Conservation (phyloP, 768 basidiomycete species). For the Leccinum longicurvipes region DNA sequence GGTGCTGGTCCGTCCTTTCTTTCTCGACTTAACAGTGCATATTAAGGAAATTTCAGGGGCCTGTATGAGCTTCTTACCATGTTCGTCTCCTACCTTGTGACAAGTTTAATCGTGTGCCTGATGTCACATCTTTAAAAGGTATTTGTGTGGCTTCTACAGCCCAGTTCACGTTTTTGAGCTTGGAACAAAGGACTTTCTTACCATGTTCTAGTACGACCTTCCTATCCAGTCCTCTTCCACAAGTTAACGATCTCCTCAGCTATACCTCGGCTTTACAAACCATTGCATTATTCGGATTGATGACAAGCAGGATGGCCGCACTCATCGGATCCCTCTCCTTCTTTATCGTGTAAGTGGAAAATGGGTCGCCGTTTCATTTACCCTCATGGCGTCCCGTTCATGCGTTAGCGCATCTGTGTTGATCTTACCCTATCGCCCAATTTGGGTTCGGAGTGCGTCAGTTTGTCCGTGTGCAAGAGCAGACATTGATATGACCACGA, state of each 20-base stretch:
- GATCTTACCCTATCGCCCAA: slow-evolving; percentile 36
- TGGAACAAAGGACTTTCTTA: slow-evolving; percentile 39
- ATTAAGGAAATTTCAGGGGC: slow-evolving; percentile 38
- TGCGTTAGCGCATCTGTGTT: slow-evolving; percentile 31
- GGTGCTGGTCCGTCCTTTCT: slow-evolving; percentile 51
- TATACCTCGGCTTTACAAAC: slow-evolving; percentile 44
- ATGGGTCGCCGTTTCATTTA: slow-evolving; percentile 10
- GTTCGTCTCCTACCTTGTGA: slow-evolving; percentile 20
- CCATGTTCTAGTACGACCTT: slow-evolving; percentile 33
- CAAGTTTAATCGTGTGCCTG: slow-evolving; percentile 8
- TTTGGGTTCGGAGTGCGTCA: slow-evolving; percentile 38
- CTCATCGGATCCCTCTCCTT: slow-evolving; percentile 55
- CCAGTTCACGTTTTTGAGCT: slow-evolving; percentile 37
- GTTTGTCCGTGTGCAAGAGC: not conserved
- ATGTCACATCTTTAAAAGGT: slow-evolving; percentile 26
- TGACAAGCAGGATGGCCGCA: slow-evolving; percentile 64
- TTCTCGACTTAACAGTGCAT: slow-evolving; percentile 1
- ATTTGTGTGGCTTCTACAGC: slow-evolving; percentile 42
- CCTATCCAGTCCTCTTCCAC: not conserved
- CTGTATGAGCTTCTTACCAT: slow-evolving; percentile 57
- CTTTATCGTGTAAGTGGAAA: slow-evolving; percentile 46
- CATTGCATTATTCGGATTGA: slow-evolving; percentile 69
- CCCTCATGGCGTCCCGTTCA: slow-evolving; percentile 6
- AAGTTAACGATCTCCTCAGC: slow-evolving; percentile 12
- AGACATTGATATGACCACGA: slow-evolving; percentile 6